These are phyloP conservation scores for Cystobasidiopsis lactophilus DNA, from an alignment of 768 basidiomycete species.

Conservation along the genomic window DNA sequence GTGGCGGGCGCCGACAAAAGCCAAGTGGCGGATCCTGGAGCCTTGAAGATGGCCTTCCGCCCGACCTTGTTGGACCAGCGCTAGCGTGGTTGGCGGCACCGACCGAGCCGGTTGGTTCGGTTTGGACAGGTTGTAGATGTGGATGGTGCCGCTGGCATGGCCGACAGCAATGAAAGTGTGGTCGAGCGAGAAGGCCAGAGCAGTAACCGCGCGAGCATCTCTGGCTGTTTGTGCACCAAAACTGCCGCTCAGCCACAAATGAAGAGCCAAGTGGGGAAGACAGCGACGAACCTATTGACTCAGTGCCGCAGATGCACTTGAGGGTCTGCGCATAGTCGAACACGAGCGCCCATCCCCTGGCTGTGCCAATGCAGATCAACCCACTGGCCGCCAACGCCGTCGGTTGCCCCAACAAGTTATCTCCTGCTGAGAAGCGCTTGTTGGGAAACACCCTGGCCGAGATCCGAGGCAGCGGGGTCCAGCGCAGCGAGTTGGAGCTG, in stretches of 20 bases:
- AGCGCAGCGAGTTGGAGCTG: background rate
- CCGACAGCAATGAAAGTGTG: slow-evolving; percentile 82
- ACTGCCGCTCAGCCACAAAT: slow-evolving; percentile 5
- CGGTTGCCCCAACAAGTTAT: slow-evolving; percentile 41
- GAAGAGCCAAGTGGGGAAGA: background rate
- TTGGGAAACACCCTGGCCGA: background rate
- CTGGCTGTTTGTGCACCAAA: slow-evolving; percentile 31
- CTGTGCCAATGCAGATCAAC: slow-evolving; percentile 69
- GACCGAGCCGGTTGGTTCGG: slow-evolving; percentile 38
- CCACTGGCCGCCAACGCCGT: slow-evolving; percentile 69
- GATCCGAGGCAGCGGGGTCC: background rate
- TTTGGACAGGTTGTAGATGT: slow-evolving; percentile 57
- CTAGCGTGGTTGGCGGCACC: slow-evolving; percentile 44
- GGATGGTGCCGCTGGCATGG: slow-evolving; percentile 60
- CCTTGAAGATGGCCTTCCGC: slow-evolving; percentile 68
- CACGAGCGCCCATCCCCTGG: slow-evolving; percentile 50
- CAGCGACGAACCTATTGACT: slow-evolving; percentile 34
- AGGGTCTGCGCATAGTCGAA: slow-evolving; percentile 80
- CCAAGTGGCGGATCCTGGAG: slow-evolving; percentile 55
- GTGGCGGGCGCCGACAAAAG: slow-evolving; percentile 74
- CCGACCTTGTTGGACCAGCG: slow-evolving; percentile 48
- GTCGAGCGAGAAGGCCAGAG: slow-evolving; percentile 73
- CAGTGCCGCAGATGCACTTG: slow-evolving; percentile 53
- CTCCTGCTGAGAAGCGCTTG: slow-evolving; percentile 17
- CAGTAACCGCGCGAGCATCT: slow-evolving; percentile 54